Conservation (phyloP, 2,329 filamentous ascomycete species). For the Aspergillus fijiensis region DNA sequence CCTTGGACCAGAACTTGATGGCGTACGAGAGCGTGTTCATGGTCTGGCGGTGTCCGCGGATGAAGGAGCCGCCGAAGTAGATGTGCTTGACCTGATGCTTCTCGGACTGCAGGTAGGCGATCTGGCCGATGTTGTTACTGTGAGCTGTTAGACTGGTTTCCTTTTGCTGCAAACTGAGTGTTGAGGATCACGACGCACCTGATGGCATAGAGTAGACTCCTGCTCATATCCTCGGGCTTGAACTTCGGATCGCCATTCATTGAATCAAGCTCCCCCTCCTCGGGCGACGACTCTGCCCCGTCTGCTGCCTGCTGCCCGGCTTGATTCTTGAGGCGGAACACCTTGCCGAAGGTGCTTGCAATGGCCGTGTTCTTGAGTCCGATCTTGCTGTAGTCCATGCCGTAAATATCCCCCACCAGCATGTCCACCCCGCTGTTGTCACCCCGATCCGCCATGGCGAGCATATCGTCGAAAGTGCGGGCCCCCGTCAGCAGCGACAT, state of each 20-base stretch:
- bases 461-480: constrained; percentile 95
- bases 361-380: constrained; percentile 94
- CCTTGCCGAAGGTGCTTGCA: constrained; percentile 93
- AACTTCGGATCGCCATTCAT: constrained; percentile 54
- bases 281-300: constrained; percentile 54
- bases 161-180: background rate
- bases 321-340: constrained; percentile 86
- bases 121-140: constrained; percentile 97
- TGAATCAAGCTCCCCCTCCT: constrained; percentile 51
- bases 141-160: constrained; percentile 24
- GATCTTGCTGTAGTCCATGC: constrained; percentile 92
- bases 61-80: constrained; percentile 97
- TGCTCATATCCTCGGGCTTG: constrained; percentile 78
- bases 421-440: constrained; percentile 95
- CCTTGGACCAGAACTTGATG: constrained; percentile 96
- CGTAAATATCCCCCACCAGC: constrained; percentile 97
- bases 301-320: constrained; percentile 79
- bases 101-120: constrained; percentile 94
- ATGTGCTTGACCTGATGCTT: constrained; percentile 89
- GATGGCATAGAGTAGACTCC: constrained; percentile 89
- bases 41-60: constrained; percentile 91
- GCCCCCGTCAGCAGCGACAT: constrained; percentile 90
- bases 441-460: constrained; percentile 82
- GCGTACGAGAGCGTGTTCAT: constrained; percentile 97
- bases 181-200: constrained; percentile 45